Percentiles rank a stretch among this genome's conserved stretches.
Evolutionary conservation across 768 basidiomycete genomes (phyloP).

Genomic region (Auriscalpium vulgare): DNA sequence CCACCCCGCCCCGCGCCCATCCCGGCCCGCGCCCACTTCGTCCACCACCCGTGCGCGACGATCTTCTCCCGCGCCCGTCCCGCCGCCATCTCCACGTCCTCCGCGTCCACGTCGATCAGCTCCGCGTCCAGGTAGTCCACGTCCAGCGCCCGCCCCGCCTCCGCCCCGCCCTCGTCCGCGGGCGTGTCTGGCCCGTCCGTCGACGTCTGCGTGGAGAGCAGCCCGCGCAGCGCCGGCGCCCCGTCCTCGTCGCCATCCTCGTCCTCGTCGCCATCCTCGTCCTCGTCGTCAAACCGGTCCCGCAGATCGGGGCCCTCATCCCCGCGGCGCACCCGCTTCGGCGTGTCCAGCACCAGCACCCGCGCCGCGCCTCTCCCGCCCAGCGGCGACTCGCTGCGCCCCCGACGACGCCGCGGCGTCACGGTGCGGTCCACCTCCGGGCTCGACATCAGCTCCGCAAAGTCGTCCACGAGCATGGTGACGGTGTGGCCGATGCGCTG

Average conservation of each 20-base stretch:
- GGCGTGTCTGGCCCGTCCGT: slow-evolving; percentile 10
- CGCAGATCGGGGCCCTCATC: neutral
- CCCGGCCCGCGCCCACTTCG: slow-evolving; percentile 36
- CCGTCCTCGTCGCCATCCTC: slow-evolving; percentile 8
- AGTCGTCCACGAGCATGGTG: slow-evolving; percentile 25
- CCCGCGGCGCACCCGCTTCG: slow-evolving; percentile 4
- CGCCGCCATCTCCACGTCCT: slow-evolving; percentile 15
- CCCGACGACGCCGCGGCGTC: neutral
- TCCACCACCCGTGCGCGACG: slow-evolving; percentile 44
- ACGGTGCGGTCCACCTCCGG: slow-evolving; percentile 23
- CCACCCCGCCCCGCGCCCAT: slow-evolving; percentile 3
- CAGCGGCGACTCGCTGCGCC: neutral
- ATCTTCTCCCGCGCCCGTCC: slow-evolving; percentile 24
- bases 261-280: neutral
- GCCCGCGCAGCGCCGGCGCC: slow-evolving; percentile 5
- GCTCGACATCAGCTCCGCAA: slow-evolving; percentile 48
- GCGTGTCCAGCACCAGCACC: slow-evolving; percentile 24
- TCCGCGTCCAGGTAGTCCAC: neutral
- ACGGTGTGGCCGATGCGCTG: slow-evolving; percentile 21
- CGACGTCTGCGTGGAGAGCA: slow-evolving; percentile 11
- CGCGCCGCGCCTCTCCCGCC: neutral
- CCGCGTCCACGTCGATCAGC: slow-evolving; percentile 6
- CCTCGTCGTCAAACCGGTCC: slow-evolving; percentile 5
- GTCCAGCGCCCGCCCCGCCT: too few species aligned
- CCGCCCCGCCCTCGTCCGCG: neutral